A percentile compares a stretch with the other conserved stretches of the same genome.
These are phyloP conservation scores for Amylocystis lapponica DNA, from an alignment of 768 basidiomycete species.

Conservation along the genomic window DNA sequence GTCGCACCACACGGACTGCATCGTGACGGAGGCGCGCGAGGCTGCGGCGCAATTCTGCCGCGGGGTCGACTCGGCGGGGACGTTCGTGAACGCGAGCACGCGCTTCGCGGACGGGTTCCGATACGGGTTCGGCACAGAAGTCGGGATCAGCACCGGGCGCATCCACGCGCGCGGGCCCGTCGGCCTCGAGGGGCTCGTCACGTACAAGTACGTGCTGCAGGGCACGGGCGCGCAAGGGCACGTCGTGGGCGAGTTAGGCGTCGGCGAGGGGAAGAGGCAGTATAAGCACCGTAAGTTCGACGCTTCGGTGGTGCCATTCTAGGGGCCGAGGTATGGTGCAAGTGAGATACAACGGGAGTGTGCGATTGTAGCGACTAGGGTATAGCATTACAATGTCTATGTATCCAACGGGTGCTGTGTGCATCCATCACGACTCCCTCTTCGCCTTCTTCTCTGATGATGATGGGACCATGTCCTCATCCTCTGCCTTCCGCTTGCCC, in stretches of 20 bases:
- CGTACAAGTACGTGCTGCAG: constrained; percentile 92
- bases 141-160: constrained; percentile 94
- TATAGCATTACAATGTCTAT: constrained; percentile 5
- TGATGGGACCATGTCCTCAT: constrained; percentile 28
- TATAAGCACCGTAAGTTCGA: constrained; percentile 61
- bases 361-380: background rate
- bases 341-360: background rate
- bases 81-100: constrained; percentile 92
- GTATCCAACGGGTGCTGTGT: constrained; percentile 9
- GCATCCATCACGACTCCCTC: constrained; percentile 44
- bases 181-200: constrained; percentile 88
- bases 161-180: constrained; percentile 97
- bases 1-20: constrained; percentile 92
- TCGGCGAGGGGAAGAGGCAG: constrained; percentile 58
- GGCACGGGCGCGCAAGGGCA: constrained; percentile 74
- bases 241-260: constrained; percentile 81
- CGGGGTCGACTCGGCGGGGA: constrained; percentile 88
- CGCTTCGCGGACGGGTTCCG: constrained; percentile 95
- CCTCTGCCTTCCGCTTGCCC: constrained; percentile 69
- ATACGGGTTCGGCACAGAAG: constrained; percentile 96
- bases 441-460: constrained; percentile 61
- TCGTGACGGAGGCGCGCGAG: constrained; percentile 74
- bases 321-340: constrained; percentile 3
- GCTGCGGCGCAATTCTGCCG: constrained; percentile 72
- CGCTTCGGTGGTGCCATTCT: constrained; percentile 44